A percentile compares a stretch with the other conserved stretches of the same genome.
These are phyloP conservation scores for Fraxinus cuspidata DNA, from an alignment of 257 asterid genomes.

Conservation along the genomic window DNA sequence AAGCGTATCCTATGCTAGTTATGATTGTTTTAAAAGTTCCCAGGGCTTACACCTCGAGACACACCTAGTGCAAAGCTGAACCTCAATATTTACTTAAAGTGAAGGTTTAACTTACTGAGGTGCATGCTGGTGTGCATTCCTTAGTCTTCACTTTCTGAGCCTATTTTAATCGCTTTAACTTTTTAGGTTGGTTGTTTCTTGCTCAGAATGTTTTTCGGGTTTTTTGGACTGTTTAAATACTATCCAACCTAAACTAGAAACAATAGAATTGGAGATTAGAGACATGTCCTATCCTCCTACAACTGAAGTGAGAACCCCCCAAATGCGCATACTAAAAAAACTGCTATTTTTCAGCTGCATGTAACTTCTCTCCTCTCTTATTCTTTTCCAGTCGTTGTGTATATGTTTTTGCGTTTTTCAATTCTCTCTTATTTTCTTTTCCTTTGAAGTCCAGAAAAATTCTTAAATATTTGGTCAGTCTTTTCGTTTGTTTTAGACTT, in stretches of 20 bases:
- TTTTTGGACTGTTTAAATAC: background rate
- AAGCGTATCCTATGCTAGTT: background rate
- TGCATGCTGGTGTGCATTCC: background rate
- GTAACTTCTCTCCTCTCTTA: background rate
- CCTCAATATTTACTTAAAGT: background rate
- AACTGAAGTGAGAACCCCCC: background rate
- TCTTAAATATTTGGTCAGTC: background rate
- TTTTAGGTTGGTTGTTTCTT: background rate
- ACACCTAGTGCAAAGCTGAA: background rate
- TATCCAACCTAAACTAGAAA: background rate
- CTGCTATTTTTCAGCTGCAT: background rate
- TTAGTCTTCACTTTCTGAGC: background rate
- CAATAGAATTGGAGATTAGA: background rate
- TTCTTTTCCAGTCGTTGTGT: background rate
- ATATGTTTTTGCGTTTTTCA: background rate
- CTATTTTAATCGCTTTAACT: background rate
- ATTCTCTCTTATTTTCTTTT: background rate
- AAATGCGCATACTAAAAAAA: background rate
- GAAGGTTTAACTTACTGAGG: background rate
- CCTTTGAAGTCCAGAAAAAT: background rate
- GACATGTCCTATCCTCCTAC: background rate
- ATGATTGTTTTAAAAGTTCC: background rate
- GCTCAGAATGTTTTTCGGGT: background rate
- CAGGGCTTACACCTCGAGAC: background rate
- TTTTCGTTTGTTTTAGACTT: background rate